Base-by-base conservation (phyloP, 192 early-diverging fungal species). In the Pilaira anomala region DNA sequence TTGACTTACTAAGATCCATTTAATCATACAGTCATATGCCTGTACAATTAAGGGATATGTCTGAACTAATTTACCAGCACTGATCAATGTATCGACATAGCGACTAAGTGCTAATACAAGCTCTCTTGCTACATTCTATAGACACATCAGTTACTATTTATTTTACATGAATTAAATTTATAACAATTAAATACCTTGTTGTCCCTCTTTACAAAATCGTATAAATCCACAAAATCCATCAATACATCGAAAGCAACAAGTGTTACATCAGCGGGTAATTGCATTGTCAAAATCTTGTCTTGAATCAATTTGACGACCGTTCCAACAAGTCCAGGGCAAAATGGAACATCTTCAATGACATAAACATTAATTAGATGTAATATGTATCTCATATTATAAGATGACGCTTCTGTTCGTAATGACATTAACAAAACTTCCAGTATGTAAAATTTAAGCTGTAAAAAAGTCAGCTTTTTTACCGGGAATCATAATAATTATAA, bases 1-100 rank as follows among this genome's bases (percentile, higher is more conserved):
- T 33, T 88, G 77, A 8, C 88, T 89, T 29, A 82, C 65, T 18
- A 92, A 60, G 7, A 85, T 79, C 90, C 92, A 94, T 40, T 81
- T 81, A 25, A 86, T 78, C 76, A 92, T 81, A 59, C 81, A 83
- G 55, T 94, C 90, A 60, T 89, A 92, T 0, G 88, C 85, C 67
- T 73, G 73, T 0, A 88, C 85, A 66, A 92, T 87, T 21, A 89
- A 61, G 3, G 66, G 68, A 40, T 88, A 84, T 18, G 74, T 74
- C 2, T 65, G 61, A 72, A 85, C 82, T 62, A 89, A 72, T 13
- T 64, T 66, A 9, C 69, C 65, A 22, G 74, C 81, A 53, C 58
- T 80, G 77, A 92, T 60, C 42, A 88, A 63, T 0, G 68, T 73
- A 40, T 93, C 90, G 11, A 93, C 84, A 63, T 88, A 93, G 29